Evolutionary conservation across 2,329 filamentous ascomycete genomes (phyloP), one percentile per base, ranked within the genome.

Genomic region (Purpureocillium lavendulum): DNA sequence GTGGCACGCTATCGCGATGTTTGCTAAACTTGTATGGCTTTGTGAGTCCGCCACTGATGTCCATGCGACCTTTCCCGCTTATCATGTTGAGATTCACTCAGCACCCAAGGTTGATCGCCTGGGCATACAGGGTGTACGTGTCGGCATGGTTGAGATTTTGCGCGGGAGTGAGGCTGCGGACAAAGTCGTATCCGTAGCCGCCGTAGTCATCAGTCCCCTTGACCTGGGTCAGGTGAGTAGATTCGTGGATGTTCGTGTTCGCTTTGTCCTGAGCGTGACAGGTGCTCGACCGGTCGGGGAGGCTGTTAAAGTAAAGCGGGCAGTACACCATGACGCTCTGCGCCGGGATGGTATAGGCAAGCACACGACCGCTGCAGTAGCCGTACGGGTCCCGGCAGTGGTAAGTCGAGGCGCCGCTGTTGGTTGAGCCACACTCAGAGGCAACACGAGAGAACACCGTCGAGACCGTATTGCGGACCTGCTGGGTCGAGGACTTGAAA

Each of bases 251-350:
- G 26, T 70, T 70, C 12, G 80, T 83, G 10, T 72, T 80, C 3
- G 74, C 75, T 60, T 80, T 75, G 52, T 83, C 80, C 59, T 84
- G 80, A 3, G 51, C 69, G 53, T 83, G 77, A 63, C 81, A 85
- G 1, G 55, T 59, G 8, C 48, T 49, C 8, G 70, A 61, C 24
- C 75, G 42, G 2, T 66, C 64, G 0, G 73, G 64, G 8, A 84
- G 65, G 11, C 56, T 61, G 33, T 53, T 70, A 64, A 79, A 84
- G 60, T 71, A 80, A 15, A 76, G 57, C 12, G 68, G 64, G 60
- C 80, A 84, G 62, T 81, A 80, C 40, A 72, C 74, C 57, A 82
- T 74, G 53, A 70, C 62, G 55, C 70, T 72, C 21, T 49, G 51
- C 2, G 64, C 60, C 1, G 75, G 74, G 4, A 79, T 58, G 0